phyloP scores from a whole-genome alignment of 2,329 filamentous ascomycete species.

The Biscogniauxia mediterranea region DNA sequence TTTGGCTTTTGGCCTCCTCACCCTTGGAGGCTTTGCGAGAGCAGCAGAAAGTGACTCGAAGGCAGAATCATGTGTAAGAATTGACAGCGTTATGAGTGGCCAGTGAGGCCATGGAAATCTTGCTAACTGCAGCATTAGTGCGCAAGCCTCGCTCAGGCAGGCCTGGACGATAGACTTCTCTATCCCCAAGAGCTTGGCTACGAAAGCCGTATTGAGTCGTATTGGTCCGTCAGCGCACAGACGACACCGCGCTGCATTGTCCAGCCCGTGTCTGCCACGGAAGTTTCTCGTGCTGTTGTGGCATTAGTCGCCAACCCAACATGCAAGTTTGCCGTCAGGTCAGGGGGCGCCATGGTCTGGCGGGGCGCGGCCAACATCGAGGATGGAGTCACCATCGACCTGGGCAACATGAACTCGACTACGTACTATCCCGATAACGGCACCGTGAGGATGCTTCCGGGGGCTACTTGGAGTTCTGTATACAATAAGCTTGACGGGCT shows the following conservation, averaged over 20 bases:
- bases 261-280: not conserved
- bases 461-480: conserved; percentile 28
- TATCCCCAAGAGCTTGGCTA: conserved; percentile 2
- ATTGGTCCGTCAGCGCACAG: conserved; percentile 6
- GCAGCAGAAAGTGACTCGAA: too few species aligned
- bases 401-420: conserved; percentile 28
- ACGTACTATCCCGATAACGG: conserved; percentile 29
- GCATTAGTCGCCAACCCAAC: not conserved
- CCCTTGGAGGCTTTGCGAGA: too few species aligned
- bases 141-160: too few species aligned
- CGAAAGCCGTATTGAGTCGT: conserved; percentile 8
- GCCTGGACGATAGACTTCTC: too few species aligned
- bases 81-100: too few species aligned
- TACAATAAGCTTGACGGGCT: conserved; percentile 22
- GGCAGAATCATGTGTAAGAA: too few species aligned
- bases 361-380: conserved; percentile 4
- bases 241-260: not conserved
- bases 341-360: not conserved
- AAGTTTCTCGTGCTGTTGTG: too few species aligned
- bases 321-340: not conserved
- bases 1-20: too few species aligned
- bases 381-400: conserved; percentile 6
- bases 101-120: too few species aligned
- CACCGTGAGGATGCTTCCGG: conserved; percentile 32
- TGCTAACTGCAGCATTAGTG: too few species aligned